phyloP scores from a whole-genome alignment of 139 green algal species.

The Mesotaenium endlicherianum region DNA sequence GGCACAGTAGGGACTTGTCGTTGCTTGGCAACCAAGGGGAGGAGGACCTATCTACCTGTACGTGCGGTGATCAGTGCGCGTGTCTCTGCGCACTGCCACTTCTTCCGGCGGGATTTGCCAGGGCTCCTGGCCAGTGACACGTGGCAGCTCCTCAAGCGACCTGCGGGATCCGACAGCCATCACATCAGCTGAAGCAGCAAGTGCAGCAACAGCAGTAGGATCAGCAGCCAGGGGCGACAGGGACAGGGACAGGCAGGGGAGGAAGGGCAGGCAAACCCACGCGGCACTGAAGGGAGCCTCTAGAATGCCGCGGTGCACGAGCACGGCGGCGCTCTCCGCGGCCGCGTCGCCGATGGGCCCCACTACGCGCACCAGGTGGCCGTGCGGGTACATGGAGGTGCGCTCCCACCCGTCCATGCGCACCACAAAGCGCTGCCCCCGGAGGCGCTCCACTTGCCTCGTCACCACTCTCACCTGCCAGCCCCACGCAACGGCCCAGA shows the following conservation, averaged over 20 bases:
- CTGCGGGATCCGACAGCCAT: too few relatives aligned
- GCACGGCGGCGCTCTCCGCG: constrained; percentile 72
- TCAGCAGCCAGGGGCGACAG: not conserved
- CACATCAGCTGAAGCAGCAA: too few relatives aligned
- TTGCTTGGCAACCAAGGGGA: too few relatives aligned
- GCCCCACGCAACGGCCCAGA: too few relatives aligned
- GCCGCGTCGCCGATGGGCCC: constrained; percentile 54
- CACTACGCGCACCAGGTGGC: constrained; percentile 51
- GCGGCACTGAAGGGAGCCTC: constrained; percentile 57
- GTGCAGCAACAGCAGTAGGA: too few relatives aligned
- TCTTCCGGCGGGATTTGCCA: constrained; percentile 13
- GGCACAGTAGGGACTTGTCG: too few relatives aligned
- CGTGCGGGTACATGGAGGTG: constrained; percentile 35
- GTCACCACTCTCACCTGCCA: constrained; percentile 73
- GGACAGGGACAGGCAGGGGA: not conserved
- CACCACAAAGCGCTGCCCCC: constrained; percentile 53
- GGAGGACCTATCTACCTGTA: too few relatives aligned
- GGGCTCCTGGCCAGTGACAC: too few relatives aligned
- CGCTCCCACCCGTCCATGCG: constrained; percentile 53
- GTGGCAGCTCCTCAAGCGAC: too few relatives aligned
- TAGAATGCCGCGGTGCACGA: constrained; percentile 52
- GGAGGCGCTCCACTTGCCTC: constrained; percentile 56
- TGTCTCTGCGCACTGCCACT: not conserved
- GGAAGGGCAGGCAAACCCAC: not conserved
- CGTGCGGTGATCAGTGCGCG: not conserved